Evolutionary conservation across 164 flowering plant genomes (phyloP).

Genomic region (Protea cynaroides): DNA sequence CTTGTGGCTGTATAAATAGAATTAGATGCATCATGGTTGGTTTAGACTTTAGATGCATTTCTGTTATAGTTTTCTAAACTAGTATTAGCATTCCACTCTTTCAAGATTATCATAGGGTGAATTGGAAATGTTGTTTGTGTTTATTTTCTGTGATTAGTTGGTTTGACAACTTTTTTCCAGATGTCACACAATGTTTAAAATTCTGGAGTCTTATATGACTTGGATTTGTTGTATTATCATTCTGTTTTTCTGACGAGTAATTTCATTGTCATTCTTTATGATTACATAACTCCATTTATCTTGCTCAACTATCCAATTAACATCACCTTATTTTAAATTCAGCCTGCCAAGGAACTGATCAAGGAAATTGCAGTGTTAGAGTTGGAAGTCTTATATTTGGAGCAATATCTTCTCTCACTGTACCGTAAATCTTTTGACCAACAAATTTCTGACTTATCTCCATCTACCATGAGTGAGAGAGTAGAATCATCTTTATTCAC

Average conservation of each 20-base stretch:
- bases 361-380: conserved; percentile 74
- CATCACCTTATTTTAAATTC: conserved; percentile 6
- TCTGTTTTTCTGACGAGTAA: too few relatives aligned
- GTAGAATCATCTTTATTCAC: conserved; percentile 25
- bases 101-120: neutral
- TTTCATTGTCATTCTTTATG: neutral
- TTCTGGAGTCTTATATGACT: too few relatives aligned
- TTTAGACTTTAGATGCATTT: neutral
- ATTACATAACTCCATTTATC: neutral
- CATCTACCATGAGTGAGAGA: conserved; percentile 30
- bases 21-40: too few relatives aligned
- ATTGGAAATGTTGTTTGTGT: neutral
- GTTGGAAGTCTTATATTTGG: conserved; percentile 64
- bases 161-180: neutral
- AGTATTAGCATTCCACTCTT: neutral
- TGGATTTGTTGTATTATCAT: too few relatives aligned
- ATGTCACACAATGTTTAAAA: too few relatives aligned
- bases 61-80: neutral
- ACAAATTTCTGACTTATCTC: conserved; percentile 37
- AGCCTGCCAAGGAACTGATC: conserved; percentile 71
- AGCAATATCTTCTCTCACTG: conserved; percentile 71
- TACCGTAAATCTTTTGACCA: conserved; percentile 73
- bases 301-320: conserved; percentile 2
- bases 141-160: neutral
- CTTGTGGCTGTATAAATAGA: neutral